Evolutionary conservation across 345 rosid genomes (phyloP).

Genomic region (Punica granatum): DNA sequence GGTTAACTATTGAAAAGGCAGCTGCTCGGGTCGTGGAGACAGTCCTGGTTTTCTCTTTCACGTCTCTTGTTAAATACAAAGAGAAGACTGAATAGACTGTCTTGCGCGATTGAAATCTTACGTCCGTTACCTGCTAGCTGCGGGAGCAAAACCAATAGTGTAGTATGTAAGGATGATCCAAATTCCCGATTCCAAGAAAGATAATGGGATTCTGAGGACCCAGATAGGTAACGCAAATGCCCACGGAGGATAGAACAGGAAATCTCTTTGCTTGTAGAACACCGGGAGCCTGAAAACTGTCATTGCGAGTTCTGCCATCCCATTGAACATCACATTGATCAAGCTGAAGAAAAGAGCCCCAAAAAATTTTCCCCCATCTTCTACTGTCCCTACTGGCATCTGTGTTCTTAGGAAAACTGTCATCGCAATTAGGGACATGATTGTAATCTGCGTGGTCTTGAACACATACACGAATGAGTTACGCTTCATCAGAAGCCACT

Average conservation of each 20-base stretch:
- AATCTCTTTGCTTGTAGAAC: constrained; percentile 39
- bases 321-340: constrained; percentile 44
- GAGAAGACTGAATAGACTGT: too few species aligned
- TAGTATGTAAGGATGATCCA: constrained; percentile 41
- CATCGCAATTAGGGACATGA: constrained; percentile 32
- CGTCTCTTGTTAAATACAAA: too few species aligned
- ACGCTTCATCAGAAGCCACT: constrained; percentile 35
- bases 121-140: constrained; percentile 30
- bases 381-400: constrained; percentile 29
- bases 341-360: constrained; percentile 45
- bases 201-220: constrained; percentile 38
- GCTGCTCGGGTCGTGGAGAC: too few species aligned
- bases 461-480: constrained; percentile 31
- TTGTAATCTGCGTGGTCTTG: constrained; percentile 35
- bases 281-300: constrained; percentile 37
- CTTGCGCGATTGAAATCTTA: too few species aligned
- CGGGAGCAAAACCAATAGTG: constrained; percentile 43
- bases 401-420: constrained; percentile 32
- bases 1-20: too few species aligned
- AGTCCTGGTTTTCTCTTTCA: too few species aligned
- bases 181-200: constrained; percentile 33
- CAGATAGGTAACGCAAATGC: constrained; percentile 38
- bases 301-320: constrained; percentile 48
- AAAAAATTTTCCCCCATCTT: constrained; percentile 31
- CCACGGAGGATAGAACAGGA: constrained; percentile 42